phyloP scores from a whole-genome alignment of 768 basidiomycete genomes.

The Megacollybia marginata region DNA sequence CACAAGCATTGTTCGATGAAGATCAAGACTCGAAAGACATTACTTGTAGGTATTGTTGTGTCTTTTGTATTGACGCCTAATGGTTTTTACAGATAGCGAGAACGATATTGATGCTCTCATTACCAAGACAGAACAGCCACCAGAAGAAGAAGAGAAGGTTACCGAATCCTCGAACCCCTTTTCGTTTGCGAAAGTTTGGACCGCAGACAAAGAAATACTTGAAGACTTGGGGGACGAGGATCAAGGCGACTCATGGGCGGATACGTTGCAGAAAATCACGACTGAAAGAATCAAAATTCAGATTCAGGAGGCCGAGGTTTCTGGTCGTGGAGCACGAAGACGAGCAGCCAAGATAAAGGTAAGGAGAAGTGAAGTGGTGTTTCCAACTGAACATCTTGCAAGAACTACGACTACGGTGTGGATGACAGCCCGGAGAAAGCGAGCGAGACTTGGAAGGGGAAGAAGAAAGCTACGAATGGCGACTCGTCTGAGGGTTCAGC shows the following conservation, averaged over 20 bases:
- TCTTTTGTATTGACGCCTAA: neutral
- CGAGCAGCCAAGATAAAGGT: conserved; percentile 54
- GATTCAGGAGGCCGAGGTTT: conserved; percentile 40
- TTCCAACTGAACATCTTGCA: too few relatives aligned
- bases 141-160: conserved; percentile 39
- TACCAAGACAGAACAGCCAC: conserved; percentile 74
- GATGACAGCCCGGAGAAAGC: conserved; percentile 4
- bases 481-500: conserved; percentile 25
- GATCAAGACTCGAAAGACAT: conserved; percentile 58
- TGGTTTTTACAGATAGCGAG: conserved; percentile 50
- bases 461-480: conserved; percentile 11
- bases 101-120: conserved; percentile 82
- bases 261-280: conserved; percentile 51
- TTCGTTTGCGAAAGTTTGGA: conserved; percentile 90
- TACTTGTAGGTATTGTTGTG: conserved; percentile 38
- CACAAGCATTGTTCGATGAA: conserved; percentile 75
- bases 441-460: conserved; percentile 7
- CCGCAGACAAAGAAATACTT: conserved; percentile 62
- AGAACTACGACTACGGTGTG: too few relatives aligned
- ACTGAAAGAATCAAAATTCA: conserved; percentile 33
- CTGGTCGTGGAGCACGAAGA: conserved; percentile 71
- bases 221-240: conserved; percentile 58
- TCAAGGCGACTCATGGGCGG: conserved; percentile 76
- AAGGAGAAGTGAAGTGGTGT: neutral
- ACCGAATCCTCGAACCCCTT: conserved; percentile 56